A percentile compares a stretch with the other conserved stretches of the same genome.
These are phyloP conservation scores for Exophiala spinifera DNA, from an alignment of 2,329 filamentous ascomycete genomes.

Conservation along the genomic window DNA sequence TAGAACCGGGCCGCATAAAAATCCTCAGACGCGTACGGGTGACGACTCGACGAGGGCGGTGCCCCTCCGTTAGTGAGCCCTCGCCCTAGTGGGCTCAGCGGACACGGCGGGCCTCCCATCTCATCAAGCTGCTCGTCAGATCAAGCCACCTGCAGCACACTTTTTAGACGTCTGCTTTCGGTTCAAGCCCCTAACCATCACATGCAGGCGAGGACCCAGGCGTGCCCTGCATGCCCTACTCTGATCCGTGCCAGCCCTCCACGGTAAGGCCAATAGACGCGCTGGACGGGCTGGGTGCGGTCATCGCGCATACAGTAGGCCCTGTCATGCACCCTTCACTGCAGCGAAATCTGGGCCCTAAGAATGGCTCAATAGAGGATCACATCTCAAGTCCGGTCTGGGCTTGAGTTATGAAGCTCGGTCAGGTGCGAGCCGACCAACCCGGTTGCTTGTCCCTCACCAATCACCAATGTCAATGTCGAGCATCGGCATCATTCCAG, in stretches of 20 bases:
- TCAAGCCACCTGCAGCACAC: not conserved
- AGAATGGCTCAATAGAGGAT: no score
- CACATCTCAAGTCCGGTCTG: no score
- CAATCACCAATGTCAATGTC: not conserved
- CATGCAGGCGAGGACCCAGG: not conserved
- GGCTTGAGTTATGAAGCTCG: not conserved
- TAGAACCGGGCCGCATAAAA: no score
- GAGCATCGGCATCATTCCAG: not conserved
- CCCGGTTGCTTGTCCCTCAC: not conserved
- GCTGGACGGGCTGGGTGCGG: slow-evolving; percentile 3
- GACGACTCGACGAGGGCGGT: no score
- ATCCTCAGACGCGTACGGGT: not conserved
- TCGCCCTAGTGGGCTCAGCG: slow-evolving; percentile 8
- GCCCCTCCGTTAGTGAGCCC: slow-evolving; percentile 4
- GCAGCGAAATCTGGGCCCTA: no score
- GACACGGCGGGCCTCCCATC: not conserved
- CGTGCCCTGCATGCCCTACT: not conserved
- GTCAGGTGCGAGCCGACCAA: not conserved
- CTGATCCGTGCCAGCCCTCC: slow-evolving; percentile 2
- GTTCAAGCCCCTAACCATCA: not conserved
- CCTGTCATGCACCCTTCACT: not conserved
- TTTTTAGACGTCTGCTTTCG: no score
- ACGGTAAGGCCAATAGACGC: slow-evolving; percentile 10
- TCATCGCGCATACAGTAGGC: slow-evolving; percentile 16
- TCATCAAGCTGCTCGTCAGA: not conserved